phyloP scores from a whole-genome alignment of 2,329 filamentous ascomycete genomes.

The Venturia aucupariae region DNA sequence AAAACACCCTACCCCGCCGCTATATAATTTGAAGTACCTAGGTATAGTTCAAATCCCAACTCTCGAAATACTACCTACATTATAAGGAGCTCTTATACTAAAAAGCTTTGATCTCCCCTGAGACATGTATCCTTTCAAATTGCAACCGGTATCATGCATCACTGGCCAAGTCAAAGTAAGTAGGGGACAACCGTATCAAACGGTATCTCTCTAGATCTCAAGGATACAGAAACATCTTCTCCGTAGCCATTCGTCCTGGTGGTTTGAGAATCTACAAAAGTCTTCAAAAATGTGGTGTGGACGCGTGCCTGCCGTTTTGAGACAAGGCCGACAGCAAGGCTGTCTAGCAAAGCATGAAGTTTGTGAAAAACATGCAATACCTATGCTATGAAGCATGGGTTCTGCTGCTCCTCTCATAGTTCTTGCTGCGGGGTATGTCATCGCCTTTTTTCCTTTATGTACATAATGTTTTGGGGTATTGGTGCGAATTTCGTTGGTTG shows the following conservation, averaged over 20 bases:
- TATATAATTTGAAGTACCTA: too few species aligned
- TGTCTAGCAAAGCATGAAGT: not conserved
- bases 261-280: not conserved
- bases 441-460: too few species aligned
- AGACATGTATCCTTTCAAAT: too few species aligned
- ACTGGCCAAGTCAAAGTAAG: not conserved
- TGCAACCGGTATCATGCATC: too few species aligned
- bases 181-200: not conserved
- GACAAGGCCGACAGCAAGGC: not conserved
- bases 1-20: too few species aligned
- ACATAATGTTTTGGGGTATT: too few species aligned
- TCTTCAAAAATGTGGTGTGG: not conserved
- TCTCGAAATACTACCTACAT: not conserved
- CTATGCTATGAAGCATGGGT: too few species aligned
- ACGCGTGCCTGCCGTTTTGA: not conserved
- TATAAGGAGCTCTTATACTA: not conserved
- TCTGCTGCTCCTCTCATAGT: too few species aligned
- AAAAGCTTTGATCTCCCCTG: too few species aligned
- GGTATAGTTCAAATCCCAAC: too few species aligned
- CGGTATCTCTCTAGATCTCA: not conserved
- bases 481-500: too few species aligned
- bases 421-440: too few species aligned
- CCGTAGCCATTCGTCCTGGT: not conserved
- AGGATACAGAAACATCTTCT: not conserved
- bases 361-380: not conserved